A percentile compares a stretch with the other conserved stretches of the same genome.
These are phyloP conservation scores for Conoideocrella luteorostrata DNA, from an alignment of 2,329 filamentous ascomycete species.

Conservation along the genomic window DNA sequence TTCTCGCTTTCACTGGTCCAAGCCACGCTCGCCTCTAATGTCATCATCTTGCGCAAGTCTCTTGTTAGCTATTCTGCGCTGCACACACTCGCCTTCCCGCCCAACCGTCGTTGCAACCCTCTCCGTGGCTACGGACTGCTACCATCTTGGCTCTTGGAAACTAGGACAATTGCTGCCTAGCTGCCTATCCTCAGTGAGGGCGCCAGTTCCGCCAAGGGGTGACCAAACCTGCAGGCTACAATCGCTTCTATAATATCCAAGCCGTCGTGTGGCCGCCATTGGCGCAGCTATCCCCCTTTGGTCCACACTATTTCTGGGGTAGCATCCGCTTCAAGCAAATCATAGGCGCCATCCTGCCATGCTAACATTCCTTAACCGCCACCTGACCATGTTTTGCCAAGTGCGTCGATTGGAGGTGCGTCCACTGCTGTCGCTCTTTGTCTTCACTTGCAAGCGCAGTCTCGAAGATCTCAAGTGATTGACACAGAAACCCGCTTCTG, in stretches of 20 bases:
- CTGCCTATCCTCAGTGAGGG: neutral
- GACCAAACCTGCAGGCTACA: neutral
- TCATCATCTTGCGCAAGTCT: neutral
- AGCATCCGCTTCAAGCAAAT: conserved; percentile 3
- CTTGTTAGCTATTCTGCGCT: neutral
- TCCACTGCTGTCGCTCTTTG: no score
- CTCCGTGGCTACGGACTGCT: neutral
- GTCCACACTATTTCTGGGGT: conserved; percentile 2
- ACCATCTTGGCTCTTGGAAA: no score
- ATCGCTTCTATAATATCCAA: conserved; percentile 1
- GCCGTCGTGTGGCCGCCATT: neutral
- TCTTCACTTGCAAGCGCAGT: no score
- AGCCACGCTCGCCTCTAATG: neutral
- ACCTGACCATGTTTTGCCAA: conserved; percentile 1
- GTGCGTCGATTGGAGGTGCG: no score
- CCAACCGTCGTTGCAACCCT: neutral
- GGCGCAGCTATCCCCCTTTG: neutral
- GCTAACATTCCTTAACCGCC: neutral
- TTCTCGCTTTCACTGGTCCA: neutral
- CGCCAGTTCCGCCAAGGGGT: neutral
- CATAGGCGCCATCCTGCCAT: neutral
- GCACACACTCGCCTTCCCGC: neutral
- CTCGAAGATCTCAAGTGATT: no score
- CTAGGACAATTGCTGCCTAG: no score
- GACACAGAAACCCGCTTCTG: no score